Percentiles rank a stretch among this genome's conserved stretches.
phyloP scores from a whole-genome alignment of 495 filamentous ascomycete genomes.

The Sphaerosporella brunnea region DNA sequence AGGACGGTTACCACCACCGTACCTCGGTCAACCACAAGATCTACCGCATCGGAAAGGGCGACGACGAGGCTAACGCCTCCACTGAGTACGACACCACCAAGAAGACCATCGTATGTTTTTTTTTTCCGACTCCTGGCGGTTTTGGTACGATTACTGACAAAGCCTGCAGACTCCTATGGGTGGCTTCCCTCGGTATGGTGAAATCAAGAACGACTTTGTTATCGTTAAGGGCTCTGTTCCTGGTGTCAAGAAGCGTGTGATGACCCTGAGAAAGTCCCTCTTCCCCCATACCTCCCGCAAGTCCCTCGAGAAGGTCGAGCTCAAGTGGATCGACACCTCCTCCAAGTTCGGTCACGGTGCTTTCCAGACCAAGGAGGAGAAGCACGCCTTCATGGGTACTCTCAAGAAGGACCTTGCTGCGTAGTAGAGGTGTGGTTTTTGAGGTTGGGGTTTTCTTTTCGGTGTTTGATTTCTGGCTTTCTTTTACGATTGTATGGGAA shows the following conservation, averaged over 20 bases:
- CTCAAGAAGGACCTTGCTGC: constrained; percentile 90
- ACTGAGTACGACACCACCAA: constrained; percentile 95
- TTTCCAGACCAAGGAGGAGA: constrained; percentile 96
- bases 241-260: constrained; percentile 98
- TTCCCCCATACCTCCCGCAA: constrained; percentile 90
- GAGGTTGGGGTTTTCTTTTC: constrained; percentile 6
- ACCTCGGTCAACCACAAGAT: constrained; percentile 99
- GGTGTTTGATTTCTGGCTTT: constrained; percentile 8
- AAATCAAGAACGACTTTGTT: constrained; percentile 98
- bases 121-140: background rate
- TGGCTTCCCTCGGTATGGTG: constrained; percentile 97
- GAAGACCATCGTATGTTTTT: constrained; percentile 94
- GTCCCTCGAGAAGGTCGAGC: constrained; percentile 94
- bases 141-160: constrained; percentile 28
- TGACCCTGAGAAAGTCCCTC: constrained; percentile 98
- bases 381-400: constrained; percentile 82
- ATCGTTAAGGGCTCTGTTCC: constrained; percentile 95
- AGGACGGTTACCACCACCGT: constrained; percentile 99
- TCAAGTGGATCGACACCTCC: constrained; percentile 99
- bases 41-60: constrained; percentile 90
- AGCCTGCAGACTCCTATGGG: constrained; percentile 49
- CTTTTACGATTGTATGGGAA: constrained; percentile 9
- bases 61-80: constrained; percentile 73
- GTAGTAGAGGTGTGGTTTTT: background rate
- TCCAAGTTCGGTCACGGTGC: constrained; percentile 99